A percentile compares a stretch with the other conserved stretches of the same genome.
Evolutionary conservation across 352 stramenopile genomes (phyloP).

Genomic region (Globisporangium camurandrum): DNA sequence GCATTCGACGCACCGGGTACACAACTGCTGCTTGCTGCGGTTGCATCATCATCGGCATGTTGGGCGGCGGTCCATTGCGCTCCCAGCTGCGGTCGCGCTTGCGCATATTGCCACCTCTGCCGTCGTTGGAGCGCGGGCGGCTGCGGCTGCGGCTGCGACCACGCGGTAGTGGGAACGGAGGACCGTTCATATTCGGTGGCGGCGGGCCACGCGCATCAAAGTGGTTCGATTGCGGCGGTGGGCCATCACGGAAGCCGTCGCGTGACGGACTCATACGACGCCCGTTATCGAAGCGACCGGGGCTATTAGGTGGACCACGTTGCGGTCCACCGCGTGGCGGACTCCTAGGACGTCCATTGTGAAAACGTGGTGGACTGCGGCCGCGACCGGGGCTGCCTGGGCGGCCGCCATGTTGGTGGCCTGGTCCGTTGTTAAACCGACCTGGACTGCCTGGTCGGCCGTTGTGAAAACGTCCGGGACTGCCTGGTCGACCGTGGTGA

Average conservation of each 20-base stretch:
- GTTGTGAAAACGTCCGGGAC: slow-evolving; percentile 12
- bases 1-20: slow-evolving; percentile 6
- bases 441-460: slow-evolving; percentile 9
- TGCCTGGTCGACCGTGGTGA: slow-evolving; percentile 2
- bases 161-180: slow-evolving; percentile 15
- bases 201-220: slow-evolving; percentile 28
- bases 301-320: not conserved
- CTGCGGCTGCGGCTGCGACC: slow-evolving; percentile 20
- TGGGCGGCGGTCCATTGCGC: slow-evolving; percentile 4
- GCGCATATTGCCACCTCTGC: slow-evolving; percentile 2
- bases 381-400: not conserved
- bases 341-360: too few relatives aligned
- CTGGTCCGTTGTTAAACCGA: too few relatives aligned
- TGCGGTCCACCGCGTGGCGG: not conserved
- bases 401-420: slow-evolving; percentile 2
- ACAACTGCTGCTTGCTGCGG: slow-evolving; percentile 6
- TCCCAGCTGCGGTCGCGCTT: slow-evolving; percentile 16
- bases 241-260: slow-evolving; percentile 17
- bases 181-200: slow-evolving; percentile 21
- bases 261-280: slow-evolving; percentile 14
- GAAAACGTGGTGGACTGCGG: slow-evolving; percentile 4
- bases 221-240: slow-evolving; percentile 6
- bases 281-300: not conserved
- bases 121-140: slow-evolving; percentile 4
- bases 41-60: slow-evolving; percentile 1